These are phyloP conservation scores for Aureobasidium sp. DNA, from an alignment of 2,329 filamentous ascomycete genomes.

Conservation along the genomic window DNA sequence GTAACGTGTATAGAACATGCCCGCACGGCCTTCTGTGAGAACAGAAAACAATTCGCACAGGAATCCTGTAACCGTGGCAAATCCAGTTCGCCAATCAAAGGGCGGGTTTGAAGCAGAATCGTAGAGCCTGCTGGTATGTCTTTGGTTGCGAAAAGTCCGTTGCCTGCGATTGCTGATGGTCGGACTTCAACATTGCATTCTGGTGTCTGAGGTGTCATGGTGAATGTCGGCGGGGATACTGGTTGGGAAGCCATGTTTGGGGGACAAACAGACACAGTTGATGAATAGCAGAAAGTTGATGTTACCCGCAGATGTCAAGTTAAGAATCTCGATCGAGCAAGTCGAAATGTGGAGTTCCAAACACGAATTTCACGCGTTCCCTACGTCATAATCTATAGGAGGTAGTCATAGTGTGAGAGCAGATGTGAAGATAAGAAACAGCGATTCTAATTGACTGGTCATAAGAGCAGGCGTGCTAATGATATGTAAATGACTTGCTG, in stretches of 20 bases:
- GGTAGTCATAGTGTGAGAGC: too few relatives aligned
- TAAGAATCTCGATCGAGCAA: background rate
- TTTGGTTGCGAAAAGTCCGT: constrained; percentile 47
- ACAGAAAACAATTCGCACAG: constrained; percentile 51
- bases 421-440: background rate
- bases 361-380: background rate
- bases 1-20: constrained; percentile 16
- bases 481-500: background rate
- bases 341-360: background rate
- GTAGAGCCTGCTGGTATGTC: constrained; percentile 42
- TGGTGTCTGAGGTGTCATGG: background rate
- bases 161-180: constrained; percentile 31
- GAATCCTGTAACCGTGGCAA: constrained; percentile 43
- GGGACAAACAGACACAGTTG: background rate
- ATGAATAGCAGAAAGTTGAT: background rate
- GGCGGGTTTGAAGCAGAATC: constrained; percentile 42
- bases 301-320: background rate
- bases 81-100: constrained; percentile 48
- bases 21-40: constrained; percentile 28
- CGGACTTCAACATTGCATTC: constrained; percentile 15
- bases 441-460: background rate
- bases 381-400: too few relatives aligned
- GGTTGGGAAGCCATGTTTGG: background rate
- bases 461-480: background rate
- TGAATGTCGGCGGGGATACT: background rate